phyloP scores from a whole-genome alignment of 1,139 yeast genomes.

The Blastobotrys apis region DNA sequence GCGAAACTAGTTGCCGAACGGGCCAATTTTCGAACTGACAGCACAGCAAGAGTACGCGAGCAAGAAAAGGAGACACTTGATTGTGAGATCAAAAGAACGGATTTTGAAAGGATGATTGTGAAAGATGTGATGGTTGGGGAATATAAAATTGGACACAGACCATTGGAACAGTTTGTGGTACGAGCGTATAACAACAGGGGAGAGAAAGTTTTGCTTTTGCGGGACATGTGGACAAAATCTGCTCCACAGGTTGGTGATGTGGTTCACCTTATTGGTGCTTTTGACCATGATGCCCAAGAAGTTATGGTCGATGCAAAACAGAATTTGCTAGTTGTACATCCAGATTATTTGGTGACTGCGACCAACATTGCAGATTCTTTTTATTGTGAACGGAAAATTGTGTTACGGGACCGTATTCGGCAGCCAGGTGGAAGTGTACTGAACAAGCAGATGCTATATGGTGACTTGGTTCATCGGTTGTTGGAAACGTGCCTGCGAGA shows the following conservation, averaged over 20 bases:
- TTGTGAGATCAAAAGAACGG: not conserved
- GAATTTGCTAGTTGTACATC: constrained; percentile 70
- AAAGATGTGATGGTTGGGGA: not conserved
- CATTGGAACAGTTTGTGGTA: constrained; percentile 9
- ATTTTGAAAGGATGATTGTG: constrained; percentile 10
- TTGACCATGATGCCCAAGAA: constrained; percentile 15
- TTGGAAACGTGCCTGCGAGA: constrained; percentile 62
- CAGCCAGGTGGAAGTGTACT: constrained; percentile 37
- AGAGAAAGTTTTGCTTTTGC: constrained; percentile 16
- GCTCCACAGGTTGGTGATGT: constrained; percentile 30
- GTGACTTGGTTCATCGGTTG: constrained; percentile 72
- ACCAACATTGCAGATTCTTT: constrained; percentile 77
- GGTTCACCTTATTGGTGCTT: constrained; percentile 37
- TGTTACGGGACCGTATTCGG: constrained; percentile 51
- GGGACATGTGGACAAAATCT: constrained; percentile 29
- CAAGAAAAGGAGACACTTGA: constrained; percentile 8
- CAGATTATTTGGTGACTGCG: constrained; percentile 77
- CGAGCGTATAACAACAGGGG: constrained; percentile 9
- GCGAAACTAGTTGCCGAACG: constrained; percentile 4
- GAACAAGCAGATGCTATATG: constrained; percentile 63
- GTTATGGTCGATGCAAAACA: constrained; percentile 48
- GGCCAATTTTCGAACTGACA: constrained; percentile 4
- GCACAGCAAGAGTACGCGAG: not conserved
- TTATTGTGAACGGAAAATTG: constrained; percentile 66
- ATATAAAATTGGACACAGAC: not conserved